Percentiles rank a stretch among this genome's conserved stretches.
These are phyloP conservation scores for Raffaelea ambrosiae DNA, from an alignment of 2,329 filamentous ascomycete species.

Conservation along the genomic window DNA sequence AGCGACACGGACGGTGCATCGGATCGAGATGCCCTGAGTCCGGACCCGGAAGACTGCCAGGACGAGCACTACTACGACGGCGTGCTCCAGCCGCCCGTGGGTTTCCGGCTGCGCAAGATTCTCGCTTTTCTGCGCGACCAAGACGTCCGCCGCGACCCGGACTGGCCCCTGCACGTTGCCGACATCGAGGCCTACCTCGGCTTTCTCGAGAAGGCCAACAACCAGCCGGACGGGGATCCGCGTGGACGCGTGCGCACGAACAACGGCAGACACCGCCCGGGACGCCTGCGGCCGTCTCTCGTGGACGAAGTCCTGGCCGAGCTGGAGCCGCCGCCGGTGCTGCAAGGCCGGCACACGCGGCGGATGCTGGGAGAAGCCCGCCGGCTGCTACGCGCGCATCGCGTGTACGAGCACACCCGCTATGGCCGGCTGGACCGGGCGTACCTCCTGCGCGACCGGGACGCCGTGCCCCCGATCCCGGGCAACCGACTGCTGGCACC, in stretches of 20 bases:
- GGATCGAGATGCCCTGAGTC: neutral
- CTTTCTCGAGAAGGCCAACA: constrained; percentile 18
- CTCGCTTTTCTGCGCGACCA: constrained; percentile 40
- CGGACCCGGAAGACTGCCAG: constrained; percentile 3
- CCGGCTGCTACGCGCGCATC: neutral
- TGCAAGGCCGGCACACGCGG: neutral
- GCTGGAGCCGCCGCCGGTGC: neutral
- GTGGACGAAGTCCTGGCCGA: neutral
- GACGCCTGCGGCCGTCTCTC: neutral
- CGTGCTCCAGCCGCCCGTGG: constrained; percentile 21
- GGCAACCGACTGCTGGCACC: neutral
- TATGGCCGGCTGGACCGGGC: neutral
- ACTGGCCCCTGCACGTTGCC: constrained; percentile 28
- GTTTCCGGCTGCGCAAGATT: constrained; percentile 21
- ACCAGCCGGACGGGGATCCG: neutral
- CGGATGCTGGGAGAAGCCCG: constrained; percentile 1
- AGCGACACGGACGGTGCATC: no score
- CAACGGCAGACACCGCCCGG: neutral
- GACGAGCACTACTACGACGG: constrained; percentile 6
- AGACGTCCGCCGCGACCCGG: constrained; percentile 31
- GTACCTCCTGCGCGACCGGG: neutral
- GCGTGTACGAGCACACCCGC: neutral
- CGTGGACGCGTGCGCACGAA: no score
- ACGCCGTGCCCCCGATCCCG: neutral
- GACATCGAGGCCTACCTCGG: constrained; percentile 31